phyloP scores from a whole-genome alignment of 2,329 filamentous ascomycete genomes.

The Nigrograna mackinnonii region DNA sequence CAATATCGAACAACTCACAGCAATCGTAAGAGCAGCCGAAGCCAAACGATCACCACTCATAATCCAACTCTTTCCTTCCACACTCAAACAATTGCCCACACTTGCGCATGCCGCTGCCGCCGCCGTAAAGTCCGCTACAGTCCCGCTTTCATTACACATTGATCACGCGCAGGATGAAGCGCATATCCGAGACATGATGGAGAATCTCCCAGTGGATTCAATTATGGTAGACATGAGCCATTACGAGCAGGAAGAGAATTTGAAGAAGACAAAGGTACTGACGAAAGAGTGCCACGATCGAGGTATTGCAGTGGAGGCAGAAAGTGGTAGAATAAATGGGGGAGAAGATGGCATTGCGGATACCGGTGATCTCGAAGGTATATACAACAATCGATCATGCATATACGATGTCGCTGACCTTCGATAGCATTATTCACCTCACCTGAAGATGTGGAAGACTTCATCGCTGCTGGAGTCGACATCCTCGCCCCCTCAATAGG shows the following conservation, averaged over 20 bases:
- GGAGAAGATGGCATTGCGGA: slow-evolving; percentile 76
- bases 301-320: slow-evolving; percentile 70
- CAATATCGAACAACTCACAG: slow-evolving; percentile 39
- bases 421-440: slow-evolving; percentile 60
- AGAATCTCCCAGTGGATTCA: slow-evolving; percentile 65
- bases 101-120: slow-evolving; percentile 48
- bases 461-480: slow-evolving; percentile 71
- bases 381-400: neutral
- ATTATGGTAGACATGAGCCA: slow-evolving; percentile 81
- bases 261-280: slow-evolving; percentile 64
- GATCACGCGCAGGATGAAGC: slow-evolving; percentile 51
- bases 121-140: slow-evolving; percentile 44
- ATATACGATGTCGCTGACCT: slow-evolving; percentile 5
- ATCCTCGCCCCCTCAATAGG: slow-evolving; percentile 75
- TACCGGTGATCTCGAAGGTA: slow-evolving; percentile 63
- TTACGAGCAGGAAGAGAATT: slow-evolving; percentile 72
- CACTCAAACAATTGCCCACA: slow-evolving; percentile 64
- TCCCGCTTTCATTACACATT: slow-evolving; percentile 51
- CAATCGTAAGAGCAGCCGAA: slow-evolving; percentile 37
- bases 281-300: slow-evolving; percentile 64
- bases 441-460: slow-evolving; percentile 68
- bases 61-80: slow-evolving; percentile 58
- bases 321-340: slow-evolving; percentile 71
- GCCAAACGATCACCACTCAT: slow-evolving; percentile 37
- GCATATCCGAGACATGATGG: slow-evolving; percentile 44